Base-by-base conservation (phyloP, 352 stramenopile genomes). In the Globisporangium sylvaticum region DNA sequence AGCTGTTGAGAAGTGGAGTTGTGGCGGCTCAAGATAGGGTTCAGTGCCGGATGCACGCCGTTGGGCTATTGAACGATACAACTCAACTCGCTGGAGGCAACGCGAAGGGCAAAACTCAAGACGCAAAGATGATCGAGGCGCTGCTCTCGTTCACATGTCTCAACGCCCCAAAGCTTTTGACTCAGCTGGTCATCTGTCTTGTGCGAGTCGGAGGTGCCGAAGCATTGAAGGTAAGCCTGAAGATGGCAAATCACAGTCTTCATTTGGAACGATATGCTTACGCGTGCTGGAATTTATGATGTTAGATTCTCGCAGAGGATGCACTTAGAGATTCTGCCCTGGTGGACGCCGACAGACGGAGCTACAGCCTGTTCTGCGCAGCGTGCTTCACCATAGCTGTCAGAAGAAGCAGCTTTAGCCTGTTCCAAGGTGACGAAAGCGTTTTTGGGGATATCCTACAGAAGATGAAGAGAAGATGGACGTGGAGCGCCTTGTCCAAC, bases 351-450 rank as follows among this genome's bases (percentile, higher is more conserved):
- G 27, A 42, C 54, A 67, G 24, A 67, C 61, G 27, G 44, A 69
- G 46, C 53, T 87, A 73, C 67, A 81, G 72, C 39, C 62, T 84
- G 2, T 83, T 84, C 71, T 66, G 64, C 37, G 70, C 74, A 31
- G 73, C 76, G n/a, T 83, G 80, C 58, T 84, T 88, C 37, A 70
- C 83, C 22, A 22, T 83, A 29, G 67, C 72, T 10, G 73, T 69
- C 25, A 64, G 29, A n/a, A 60, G 48, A 7, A 24, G 5, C 22
- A 24, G 1, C n/a, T 7, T 31, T 7, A 46, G 27, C 20, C 20
- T 46, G n/a, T 5, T 62, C 3, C 58, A 55, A 56, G 57, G 8
- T n/a, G 58, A 55, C 8, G 57, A 65, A 20, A 3, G 5, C 8
- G 20, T 32, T 44, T 57, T 67, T 27, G 22, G 31, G 18, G 66